Evolutionary conservation across 1,284 basidiomycete species (phyloP).

Genomic region (Moniliella sp.): DNA sequence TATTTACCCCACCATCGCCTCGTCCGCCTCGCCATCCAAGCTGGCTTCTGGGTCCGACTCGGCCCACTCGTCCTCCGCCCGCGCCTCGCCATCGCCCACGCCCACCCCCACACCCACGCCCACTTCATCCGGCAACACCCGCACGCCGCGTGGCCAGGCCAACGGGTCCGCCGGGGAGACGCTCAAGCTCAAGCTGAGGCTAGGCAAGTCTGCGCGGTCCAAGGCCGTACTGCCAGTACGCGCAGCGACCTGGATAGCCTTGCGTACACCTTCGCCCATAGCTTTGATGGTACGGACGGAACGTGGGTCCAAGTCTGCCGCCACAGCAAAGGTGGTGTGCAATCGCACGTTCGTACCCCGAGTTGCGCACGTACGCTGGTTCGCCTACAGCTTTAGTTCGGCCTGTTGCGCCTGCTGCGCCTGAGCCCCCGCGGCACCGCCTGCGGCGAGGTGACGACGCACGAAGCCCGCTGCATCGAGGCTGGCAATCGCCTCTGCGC

Average conservation of each 20-base stretch:
- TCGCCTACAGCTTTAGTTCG: constrained; percentile 1
- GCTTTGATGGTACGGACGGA: constrained; percentile 9
- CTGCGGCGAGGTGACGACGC: not conserved
- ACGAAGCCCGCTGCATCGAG: not conserved
- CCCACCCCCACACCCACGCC: no score
- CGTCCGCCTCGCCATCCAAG: no score
- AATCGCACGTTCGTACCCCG: constrained; percentile 12
- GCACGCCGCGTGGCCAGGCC: no score
- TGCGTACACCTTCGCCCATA: constrained; percentile 9
- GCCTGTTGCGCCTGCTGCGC: constrained; percentile 2
- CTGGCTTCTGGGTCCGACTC: no score
- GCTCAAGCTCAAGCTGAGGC: no score
- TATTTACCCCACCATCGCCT: no score
- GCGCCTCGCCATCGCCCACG: no score
- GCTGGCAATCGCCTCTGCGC: not conserved
- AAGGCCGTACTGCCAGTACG: not conserved
- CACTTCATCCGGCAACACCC: no score
- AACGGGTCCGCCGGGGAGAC: no score
- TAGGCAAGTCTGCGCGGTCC: no score
- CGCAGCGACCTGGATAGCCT: not conserved
- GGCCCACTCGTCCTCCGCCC: no score
- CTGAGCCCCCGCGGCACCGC: not conserved
- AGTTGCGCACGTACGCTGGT: constrained; percentile 3
- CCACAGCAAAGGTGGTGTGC: constrained; percentile 17
- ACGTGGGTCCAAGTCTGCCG: constrained; percentile 17